phyloP scores from a whole-genome alignment of 352 stramenopile species.

The Globisporangium mamillatum region DNA sequence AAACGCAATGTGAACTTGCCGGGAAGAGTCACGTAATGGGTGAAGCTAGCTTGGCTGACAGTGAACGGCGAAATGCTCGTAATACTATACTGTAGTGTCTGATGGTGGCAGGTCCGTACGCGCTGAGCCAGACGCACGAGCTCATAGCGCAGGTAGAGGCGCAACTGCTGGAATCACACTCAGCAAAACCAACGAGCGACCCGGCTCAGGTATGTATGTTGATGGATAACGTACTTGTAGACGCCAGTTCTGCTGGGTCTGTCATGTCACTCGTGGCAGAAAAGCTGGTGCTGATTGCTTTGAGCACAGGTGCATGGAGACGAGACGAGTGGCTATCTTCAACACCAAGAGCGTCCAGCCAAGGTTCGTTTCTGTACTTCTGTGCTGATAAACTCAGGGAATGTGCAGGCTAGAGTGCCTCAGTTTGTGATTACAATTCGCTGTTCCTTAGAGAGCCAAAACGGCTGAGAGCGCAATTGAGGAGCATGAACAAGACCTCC shows the following conservation, averaged over 20 bases:
- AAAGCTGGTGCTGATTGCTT: background rate
- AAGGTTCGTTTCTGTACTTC: slow-evolving; percentile 11
- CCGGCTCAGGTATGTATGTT: background rate
- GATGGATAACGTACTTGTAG: background rate
- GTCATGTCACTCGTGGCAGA: background rate
- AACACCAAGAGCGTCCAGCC: slow-evolving; percentile 1
- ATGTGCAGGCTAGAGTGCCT: background rate
- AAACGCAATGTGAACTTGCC: background rate
- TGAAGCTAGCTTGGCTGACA: background rate
- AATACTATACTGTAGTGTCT: slow-evolving; percentile 30
- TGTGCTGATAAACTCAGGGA: background rate
- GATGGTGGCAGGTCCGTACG: slow-evolving; percentile 72
- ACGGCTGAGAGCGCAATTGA: background rate
- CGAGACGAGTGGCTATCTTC: background rate
- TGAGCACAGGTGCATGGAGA: background rate
- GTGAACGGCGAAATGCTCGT: background rate
- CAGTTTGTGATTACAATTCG: background rate
- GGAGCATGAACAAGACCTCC: slow-evolving; percentile 15
- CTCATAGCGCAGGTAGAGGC: slow-evolving; percentile 43
- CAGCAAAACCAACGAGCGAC: background rate
- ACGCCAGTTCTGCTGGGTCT: background rate
- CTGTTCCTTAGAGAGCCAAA: slow-evolving; percentile 2
- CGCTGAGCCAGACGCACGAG: slow-evolving; percentile 36
- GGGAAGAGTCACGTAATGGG: background rate
- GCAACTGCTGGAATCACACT: slow-evolving; percentile 13